phyloP scores from a whole-genome alignment of 106 monocot species.

The Vanilla planifolia region DNA sequence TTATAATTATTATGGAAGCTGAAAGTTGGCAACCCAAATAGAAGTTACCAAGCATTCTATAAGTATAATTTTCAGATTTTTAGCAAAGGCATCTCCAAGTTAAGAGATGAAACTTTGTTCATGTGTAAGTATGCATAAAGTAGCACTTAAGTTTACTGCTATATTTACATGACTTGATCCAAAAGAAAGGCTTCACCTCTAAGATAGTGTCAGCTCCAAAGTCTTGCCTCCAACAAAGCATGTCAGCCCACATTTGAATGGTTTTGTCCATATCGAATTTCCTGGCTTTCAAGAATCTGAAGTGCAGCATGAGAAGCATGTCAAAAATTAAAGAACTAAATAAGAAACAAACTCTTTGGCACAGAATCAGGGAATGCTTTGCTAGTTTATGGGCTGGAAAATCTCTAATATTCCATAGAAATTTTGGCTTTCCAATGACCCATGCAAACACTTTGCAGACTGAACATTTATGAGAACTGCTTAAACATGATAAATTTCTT shows the following conservation, averaged over 20 bases:
- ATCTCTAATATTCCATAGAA: background rate
- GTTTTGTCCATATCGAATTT: slow-evolving; percentile 38
- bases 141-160: too few relatives aligned
- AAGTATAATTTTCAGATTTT: too few relatives aligned
- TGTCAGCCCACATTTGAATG: slow-evolving; percentile 37
- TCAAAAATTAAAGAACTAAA: background rate
- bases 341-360: background rate
- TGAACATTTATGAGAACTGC: too few relatives aligned
- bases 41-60: too few relatives aligned
- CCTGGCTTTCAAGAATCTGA: slow-evolving; percentile 44
- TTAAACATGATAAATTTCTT: too few relatives aligned
- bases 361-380: background rate
- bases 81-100: too few relatives aligned
- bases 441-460: background rate
- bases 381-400: background rate
- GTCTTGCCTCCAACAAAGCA: slow-evolving; percentile 40
- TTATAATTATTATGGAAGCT: too few relatives aligned
- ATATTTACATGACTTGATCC: too few relatives aligned
- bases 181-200: slow-evolving; percentile 13
- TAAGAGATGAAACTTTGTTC: too few relatives aligned
- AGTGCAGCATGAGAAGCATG: background rate
- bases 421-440: background rate
- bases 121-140: too few relatives aligned
- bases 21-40: too few relatives aligned
- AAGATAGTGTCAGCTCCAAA: slow-evolving; percentile 31